Evolutionary conservation across 768 basidiomycete species (phyloP).

Genomic region (Hericium coralloides): DNA sequence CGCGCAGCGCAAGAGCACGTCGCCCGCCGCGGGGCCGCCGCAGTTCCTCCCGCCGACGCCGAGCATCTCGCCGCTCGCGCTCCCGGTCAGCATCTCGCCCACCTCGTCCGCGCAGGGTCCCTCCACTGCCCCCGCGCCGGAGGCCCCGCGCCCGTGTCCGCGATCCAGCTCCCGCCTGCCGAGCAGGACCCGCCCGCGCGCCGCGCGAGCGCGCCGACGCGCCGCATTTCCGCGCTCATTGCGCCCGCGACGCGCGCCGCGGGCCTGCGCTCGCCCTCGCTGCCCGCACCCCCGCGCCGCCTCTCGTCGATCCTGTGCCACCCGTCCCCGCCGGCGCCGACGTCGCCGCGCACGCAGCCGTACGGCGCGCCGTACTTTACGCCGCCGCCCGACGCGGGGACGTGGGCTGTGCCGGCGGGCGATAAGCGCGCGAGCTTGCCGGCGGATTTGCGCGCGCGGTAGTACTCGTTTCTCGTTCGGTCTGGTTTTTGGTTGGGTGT

Average conservation of each 20-base stretch:
- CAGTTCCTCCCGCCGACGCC: too few relatives aligned
- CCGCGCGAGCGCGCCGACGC: neutral
- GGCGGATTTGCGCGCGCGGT: too few relatives aligned
- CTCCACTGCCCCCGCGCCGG: neutral
- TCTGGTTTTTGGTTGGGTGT: too few relatives aligned
- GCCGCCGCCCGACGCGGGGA: conserved; percentile 10
- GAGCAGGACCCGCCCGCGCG: too few relatives aligned
- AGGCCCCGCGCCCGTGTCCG: neutral
- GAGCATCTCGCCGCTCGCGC: too few relatives aligned
- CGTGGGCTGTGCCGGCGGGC: conserved; percentile 6
- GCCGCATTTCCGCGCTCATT: neutral
- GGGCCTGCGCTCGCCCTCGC: neutral
- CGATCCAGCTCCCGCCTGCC: neutral
- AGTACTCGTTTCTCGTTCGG: too few relatives aligned
- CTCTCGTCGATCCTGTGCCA: neutral
- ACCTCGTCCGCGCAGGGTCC: neutral
- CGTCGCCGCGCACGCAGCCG: conserved; percentile 13
- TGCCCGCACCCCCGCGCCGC: neutral
- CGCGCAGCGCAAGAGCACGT: neutral
- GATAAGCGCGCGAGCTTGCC: neutral
- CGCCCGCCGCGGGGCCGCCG: neutral
- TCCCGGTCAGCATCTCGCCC: neutral
- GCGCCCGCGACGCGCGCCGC: neutral
- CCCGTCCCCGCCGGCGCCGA: neutral
- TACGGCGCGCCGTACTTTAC: conserved; percentile 14